Conservation (phyloP, 768 basidiomycete genomes). For the Sistotremastrum suecicum region DNA sequence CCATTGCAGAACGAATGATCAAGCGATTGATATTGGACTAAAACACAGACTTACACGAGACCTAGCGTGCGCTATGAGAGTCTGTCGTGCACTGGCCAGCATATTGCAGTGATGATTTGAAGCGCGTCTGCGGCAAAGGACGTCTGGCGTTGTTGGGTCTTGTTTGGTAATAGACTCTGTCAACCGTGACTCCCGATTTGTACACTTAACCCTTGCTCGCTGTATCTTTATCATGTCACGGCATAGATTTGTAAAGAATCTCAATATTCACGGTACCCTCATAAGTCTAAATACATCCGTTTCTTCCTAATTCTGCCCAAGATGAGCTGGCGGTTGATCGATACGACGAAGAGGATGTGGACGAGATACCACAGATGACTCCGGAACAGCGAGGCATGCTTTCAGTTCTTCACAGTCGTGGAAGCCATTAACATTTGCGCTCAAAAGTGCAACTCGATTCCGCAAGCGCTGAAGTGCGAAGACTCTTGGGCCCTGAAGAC, state of each 20-base stretch:
- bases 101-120: constrained; percentile 18
- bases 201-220: not conserved
- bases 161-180: no score
- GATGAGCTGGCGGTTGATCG: constrained; percentile 80
- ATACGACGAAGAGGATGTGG: constrained; percentile 65
- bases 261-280: constrained; percentile 56
- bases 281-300: not conserved
- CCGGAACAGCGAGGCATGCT: constrained; percentile 63
- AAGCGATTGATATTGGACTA: not conserved
- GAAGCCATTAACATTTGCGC: constrained; percentile 1
- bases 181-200: no score
- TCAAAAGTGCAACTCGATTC: constrained; percentile 53
- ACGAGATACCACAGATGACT: constrained; percentile 33
- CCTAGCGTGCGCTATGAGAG: constrained; percentile 23
- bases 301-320: constrained; percentile 15
- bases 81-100: constrained; percentile 36
- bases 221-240: constrained; percentile 54
- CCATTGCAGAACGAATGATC: constrained; percentile 44
- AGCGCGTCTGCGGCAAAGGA: not conserved
- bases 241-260: constrained; percentile 78
- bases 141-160: no score
- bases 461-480: constrained; percentile 53
- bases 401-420: not conserved
- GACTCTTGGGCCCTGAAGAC: constrained; percentile 50
- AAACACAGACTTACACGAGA: constrained; percentile 31